A percentile compares a stretch with the other conserved stretches of the same genome.
These are phyloP conservation scores for Blastobotrys elegans DNA, from an alignment of 1,139 yeast species.

Conservation along the genomic window DNA sequence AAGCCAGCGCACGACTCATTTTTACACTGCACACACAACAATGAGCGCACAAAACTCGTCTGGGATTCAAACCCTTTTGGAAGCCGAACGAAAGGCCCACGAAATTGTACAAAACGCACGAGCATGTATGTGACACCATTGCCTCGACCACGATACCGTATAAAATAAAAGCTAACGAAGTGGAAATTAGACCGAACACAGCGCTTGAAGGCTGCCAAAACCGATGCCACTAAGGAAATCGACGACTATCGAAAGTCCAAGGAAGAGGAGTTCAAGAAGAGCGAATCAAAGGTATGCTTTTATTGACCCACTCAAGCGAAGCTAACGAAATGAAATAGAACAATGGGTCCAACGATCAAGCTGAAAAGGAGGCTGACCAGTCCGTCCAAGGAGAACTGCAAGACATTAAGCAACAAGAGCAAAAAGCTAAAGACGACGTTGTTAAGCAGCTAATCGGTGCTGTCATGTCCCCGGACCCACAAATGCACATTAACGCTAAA, in stretches of 20 bases:
- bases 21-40: conserved; percentile 7
- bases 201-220: conserved; percentile 89
- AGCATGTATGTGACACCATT: conserved; percentile 44
- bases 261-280: conserved; percentile 73
- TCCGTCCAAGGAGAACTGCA: conserved; percentile 42
- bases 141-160: too few species aligned
- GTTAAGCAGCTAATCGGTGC: conserved; percentile 75
- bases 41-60: conserved; percentile 40
- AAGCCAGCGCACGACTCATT: too few species aligned
- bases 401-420: conserved; percentile 57
- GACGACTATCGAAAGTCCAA: conserved; percentile 79
- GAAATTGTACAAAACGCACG: conserved; percentile 90
- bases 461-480: conserved; percentile 73
- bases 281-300: conserved; percentile 41
- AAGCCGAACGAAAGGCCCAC: conserved; percentile 94
- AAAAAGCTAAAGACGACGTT: conserved; percentile 60
- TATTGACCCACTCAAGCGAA: neutral
- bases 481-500: conserved; percentile 71
- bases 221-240: conserved; percentile 87
- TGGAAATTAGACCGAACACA: conserved; percentile 64
- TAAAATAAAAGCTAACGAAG: neutral
- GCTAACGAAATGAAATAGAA: conserved; percentile 37
- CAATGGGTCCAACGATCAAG: conserved; percentile 59
- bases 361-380: conserved; percentile 66
- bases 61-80: conserved; percentile 42